Evolutionary conservation across 1,284 basidiomycete species (phyloP).

Genomic region (Leccinum subrobustum): DNA sequence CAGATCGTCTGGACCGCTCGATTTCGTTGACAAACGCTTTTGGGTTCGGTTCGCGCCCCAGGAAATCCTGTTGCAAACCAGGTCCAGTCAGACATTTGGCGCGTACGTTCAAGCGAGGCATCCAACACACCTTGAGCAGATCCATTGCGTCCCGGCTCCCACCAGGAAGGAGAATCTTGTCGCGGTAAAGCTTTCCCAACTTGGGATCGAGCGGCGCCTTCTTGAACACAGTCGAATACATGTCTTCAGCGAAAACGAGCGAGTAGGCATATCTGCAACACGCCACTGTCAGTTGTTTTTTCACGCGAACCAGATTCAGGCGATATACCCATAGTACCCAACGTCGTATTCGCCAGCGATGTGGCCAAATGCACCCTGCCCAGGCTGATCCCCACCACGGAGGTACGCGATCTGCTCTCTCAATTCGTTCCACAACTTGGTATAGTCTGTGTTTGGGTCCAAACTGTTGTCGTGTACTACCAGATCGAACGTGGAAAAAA

Average conservation of each 20-base stretch:
- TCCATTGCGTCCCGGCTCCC: slow-evolving; percentile 59
- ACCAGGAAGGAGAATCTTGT: slow-evolving; percentile 51
- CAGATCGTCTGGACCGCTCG: slow-evolving; percentile 5
- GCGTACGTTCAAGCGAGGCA: background rate
- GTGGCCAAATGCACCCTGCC: slow-evolving; percentile 42
- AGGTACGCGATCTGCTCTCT: slow-evolving; percentile 68
- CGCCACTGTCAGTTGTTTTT: background rate
- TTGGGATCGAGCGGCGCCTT: slow-evolving; percentile 61
- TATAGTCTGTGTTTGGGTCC: slow-evolving; percentile 53
- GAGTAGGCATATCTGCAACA: slow-evolving; percentile 28
- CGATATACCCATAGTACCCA: background rate
- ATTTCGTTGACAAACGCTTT: slow-evolving; percentile 47
- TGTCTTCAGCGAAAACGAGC: slow-evolving; percentile 36
- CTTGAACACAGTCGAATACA: slow-evolving; percentile 56
- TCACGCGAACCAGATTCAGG: background rate
- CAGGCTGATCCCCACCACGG: slow-evolving; percentile 60
- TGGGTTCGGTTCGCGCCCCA: slow-evolving; percentile 74
- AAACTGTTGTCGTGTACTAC: slow-evolving; percentile 71
- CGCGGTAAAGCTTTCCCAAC: slow-evolving; percentile 51
- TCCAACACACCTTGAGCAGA: slow-evolving; percentile 48
- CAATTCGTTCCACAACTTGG: slow-evolving; percentile 72
- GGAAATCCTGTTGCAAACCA: slow-evolving; percentile 51
- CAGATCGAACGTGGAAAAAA: slow-evolving; percentile 78
- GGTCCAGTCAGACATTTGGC: background rate
- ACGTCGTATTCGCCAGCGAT: background rate